A percentile compares a stretch with the other conserved stretches of the same genome.
Conservation (phyloP, 257 asterid genomes). For the Solanum raphanifolium region DNA sequence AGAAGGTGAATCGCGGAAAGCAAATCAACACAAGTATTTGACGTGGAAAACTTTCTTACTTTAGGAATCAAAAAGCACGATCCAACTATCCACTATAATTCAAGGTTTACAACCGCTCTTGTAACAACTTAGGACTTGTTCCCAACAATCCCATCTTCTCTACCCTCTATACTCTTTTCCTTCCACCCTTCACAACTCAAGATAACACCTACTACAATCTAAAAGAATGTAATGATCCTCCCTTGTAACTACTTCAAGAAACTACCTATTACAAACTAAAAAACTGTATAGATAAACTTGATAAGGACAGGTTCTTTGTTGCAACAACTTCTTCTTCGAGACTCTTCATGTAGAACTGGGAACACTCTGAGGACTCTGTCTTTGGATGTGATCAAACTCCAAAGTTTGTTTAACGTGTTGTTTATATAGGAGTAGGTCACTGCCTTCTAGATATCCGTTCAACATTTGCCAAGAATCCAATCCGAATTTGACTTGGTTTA, state of each 20-base stretch:
- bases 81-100: not conserved
- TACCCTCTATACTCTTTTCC: not conserved
- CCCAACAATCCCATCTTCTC: not conserved
- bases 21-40: not conserved
- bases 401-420: not conserved
- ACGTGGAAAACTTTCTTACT: not conserved
- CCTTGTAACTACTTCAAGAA: not conserved
- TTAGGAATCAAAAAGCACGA: not conserved
- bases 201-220: not conserved
- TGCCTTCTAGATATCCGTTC: not conserved
- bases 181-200: not conserved
- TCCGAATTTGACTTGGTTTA: not conserved
- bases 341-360: not conserved
- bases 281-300: not conserved
- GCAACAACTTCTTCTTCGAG: not conserved
- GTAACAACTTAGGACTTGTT: not conserved
- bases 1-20: not conserved
- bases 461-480: not conserved
- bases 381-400: not conserved
- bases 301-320: not conserved
- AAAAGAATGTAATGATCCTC: not conserved
- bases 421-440: not conserved
- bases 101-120: not conserved
- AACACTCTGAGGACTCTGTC: not conserved
- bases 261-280: not conserved